Evolutionary conservation across 345 rosid species (phyloP), one percentile per base, ranked within the genome.

Genomic region (Carallia brachiata): DNA sequence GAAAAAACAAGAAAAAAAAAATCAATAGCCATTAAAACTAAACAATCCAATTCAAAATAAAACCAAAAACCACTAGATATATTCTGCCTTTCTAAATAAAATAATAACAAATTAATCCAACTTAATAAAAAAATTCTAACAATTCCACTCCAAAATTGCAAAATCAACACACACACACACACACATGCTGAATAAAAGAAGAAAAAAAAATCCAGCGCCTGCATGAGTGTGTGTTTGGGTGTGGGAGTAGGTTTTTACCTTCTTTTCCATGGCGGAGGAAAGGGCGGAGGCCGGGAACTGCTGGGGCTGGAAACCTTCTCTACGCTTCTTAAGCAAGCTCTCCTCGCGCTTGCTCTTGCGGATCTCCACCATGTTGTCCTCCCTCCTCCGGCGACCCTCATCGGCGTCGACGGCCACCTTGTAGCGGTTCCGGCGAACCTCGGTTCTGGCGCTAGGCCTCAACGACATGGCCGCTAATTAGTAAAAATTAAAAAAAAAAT

Each of bases 321-420:
- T 67, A 47, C 79, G 75, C 75, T 76, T 76, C 75, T 76, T 76
- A 13, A 34, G 74, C 58, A 76, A 66, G 63, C 68, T 70, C 57
- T 76, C 79, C 55, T 76, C 79, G 28, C 75, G 75, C 75, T 76
- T 76, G 67, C 32, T 76, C 79, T 76, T 76, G 5, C 79, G 65
- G 65, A 73, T 66, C 76, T 65, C 70, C 19, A 73, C 76, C 76
- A 73, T 65, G 7, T 73, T 66, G 66, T 73, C 76, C 69, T 73
- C 76, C 37, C 76, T 73, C 50, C 76, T 48, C 65, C 70, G 52
- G 18, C 70, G 76, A 32, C 66, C 76, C 36, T 73, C 76, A 59
- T 73, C 76, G 36, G 66, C 76, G 55, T 73, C 76, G 8, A 73
- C 70, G 5, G 65, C 65, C 0, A 58, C 60, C 58, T 73, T 66